Conservation (phyloP, 2,329 filamentous ascomycete species). For the Penicillium sp. region DNA sequence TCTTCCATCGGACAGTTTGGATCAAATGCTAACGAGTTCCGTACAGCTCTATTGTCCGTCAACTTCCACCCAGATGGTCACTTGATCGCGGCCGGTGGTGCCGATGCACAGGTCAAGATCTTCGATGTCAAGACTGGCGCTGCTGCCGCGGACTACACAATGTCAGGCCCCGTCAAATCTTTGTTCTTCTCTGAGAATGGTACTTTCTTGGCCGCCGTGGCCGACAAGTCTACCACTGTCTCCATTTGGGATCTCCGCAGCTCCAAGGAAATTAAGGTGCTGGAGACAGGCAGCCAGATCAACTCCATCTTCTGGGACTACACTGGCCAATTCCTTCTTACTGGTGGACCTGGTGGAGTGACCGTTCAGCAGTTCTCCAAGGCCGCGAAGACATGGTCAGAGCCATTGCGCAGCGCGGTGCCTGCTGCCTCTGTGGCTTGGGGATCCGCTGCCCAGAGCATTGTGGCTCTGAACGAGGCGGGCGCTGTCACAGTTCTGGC, state of each 20-base stretch:
- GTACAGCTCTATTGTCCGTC: conserved; percentile 69
- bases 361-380: conserved; percentile 91
- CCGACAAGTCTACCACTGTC: conserved; percentile 74
- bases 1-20: background rate
- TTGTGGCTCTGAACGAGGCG: conserved; percentile 73
- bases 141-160: conserved; percentile 71
- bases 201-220: conserved; percentile 86
- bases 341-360: conserved; percentile 75
- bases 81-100: conserved; percentile 81
- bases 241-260: conserved; percentile 93
- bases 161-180: conserved; percentile 67
- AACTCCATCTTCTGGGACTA: conserved; percentile 86
- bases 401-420: conserved; percentile 75
- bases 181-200: conserved; percentile 94
- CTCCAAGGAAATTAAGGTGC: conserved; percentile 75
- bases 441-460: conserved; percentile 71
- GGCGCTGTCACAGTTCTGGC: conserved; percentile 74
- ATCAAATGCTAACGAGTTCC: conserved; percentile 19
- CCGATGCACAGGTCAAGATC: conserved; percentile 78
- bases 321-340: conserved; percentile 87
- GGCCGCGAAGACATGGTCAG: conserved; percentile 82
- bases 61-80: conserved; percentile 98
- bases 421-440: conserved; percentile 73
- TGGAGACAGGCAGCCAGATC: conserved; percentile 80
- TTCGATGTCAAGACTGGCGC: conserved; percentile 82